phyloP scores from a whole-genome alignment of 2,329 filamentous ascomycete species.

The Exserohilum rostratum region DNA sequence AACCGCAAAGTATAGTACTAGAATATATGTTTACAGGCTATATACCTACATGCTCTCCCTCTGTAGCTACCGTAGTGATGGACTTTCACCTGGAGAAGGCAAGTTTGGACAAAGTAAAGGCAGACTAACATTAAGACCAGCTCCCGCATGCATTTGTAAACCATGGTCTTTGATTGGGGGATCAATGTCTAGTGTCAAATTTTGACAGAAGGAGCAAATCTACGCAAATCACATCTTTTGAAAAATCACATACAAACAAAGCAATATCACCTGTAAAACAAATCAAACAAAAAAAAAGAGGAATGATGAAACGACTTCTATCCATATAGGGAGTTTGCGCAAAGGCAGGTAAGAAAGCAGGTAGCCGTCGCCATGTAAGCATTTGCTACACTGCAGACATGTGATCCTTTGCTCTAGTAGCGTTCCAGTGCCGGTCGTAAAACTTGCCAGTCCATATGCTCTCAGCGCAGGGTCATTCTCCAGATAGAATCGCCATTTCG shows the following conservation, averaged over 20 bases:
- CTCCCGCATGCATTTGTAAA: no score
- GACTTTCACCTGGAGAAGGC: no score
- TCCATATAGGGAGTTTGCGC: conserved; percentile 21
- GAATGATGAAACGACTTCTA: conserved; percentile 4
- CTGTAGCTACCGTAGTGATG: no score
- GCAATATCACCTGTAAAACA: background rate
- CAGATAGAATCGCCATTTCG: conserved; percentile 1
- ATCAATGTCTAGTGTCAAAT: no score
- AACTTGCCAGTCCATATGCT: conserved; percentile 15
- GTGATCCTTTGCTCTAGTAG: conserved; percentile 24
- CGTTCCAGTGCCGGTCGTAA: conserved; percentile 27
- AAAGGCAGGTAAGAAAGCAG: conserved; percentile 32
- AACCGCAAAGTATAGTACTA: no score
- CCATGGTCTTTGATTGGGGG: no score
- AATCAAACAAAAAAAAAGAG: background rate
- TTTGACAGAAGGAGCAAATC: no score
- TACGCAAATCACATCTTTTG: background rate
- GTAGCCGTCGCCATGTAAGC: conserved; percentile 25
- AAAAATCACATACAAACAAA: no score
- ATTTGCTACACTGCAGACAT: conserved; percentile 14
- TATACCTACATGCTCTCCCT: no score
- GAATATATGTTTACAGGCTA: no score
- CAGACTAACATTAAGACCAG: no score
- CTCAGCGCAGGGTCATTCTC: conserved; percentile 8
- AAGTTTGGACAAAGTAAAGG: no score